These are phyloP conservation scores for Camillea tinctor DNA, from an alignment of 2,329 filamentous ascomycete genomes.

Conservation along the genomic window DNA sequence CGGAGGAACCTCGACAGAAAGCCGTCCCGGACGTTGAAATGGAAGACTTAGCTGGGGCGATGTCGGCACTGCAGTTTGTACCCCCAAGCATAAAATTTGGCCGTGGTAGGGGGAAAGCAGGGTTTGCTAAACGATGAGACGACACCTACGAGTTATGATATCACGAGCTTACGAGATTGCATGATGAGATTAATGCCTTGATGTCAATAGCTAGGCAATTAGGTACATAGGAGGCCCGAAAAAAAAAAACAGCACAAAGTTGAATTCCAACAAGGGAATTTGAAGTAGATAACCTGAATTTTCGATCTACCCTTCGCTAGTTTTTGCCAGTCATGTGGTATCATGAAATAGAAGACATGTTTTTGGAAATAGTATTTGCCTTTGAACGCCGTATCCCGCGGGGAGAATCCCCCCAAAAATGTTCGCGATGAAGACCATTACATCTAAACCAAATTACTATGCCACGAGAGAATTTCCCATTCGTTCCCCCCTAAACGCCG, in stretches of 20 bases:
- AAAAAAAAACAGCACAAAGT: neutral
- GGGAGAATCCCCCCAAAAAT: neutral
- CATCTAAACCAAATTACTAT: slow-evolving; percentile 1
- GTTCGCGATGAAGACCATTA: neutral
- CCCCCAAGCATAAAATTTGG: slow-evolving; percentile 67
- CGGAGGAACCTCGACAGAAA: slow-evolving; percentile 10
- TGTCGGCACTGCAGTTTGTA: slow-evolving; percentile 71
- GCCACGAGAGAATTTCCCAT: neutral
- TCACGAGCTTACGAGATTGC: slow-evolving; percentile 15
- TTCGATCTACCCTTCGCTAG: neutral
- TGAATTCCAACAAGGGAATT: neutral
- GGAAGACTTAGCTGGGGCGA: slow-evolving; percentile 62
- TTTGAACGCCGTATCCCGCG: neutral
- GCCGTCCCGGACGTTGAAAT: slow-evolving; percentile 50
- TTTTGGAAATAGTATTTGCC: neutral
- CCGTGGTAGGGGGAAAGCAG: slow-evolving; percentile 50
- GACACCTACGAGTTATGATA: slow-evolving; percentile 21
- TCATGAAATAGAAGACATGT: neutral
- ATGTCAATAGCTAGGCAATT: slow-evolving; percentile 1
- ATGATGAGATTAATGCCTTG: slow-evolving; percentile 12
- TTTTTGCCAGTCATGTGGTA: neutral
- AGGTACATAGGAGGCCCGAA: slow-evolving; percentile 1
- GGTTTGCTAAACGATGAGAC: slow-evolving; percentile 49
- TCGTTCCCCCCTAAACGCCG: slow-evolving; percentile 20
- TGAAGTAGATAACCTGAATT: neutral